Evolutionary conservation across 139 green algal species (phyloP).

Genomic region (Gonium pectorale): DNA sequence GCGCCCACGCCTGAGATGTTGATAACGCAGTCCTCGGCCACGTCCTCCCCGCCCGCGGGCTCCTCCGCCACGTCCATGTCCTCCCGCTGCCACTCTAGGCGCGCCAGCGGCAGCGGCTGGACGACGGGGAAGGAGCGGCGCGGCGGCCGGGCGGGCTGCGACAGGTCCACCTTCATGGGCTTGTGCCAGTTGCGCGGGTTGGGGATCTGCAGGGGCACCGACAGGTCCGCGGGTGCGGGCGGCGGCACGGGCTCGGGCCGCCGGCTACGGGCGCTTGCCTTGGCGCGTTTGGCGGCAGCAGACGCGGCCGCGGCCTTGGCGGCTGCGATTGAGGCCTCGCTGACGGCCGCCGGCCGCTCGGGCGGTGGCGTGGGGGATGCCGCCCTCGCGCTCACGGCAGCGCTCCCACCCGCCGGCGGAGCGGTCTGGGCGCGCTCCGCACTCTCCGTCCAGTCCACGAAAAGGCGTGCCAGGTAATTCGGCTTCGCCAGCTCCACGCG

Average conservation of each 20-base stretch:
- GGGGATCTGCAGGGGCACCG: background rate
- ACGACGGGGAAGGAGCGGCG: slow-evolving; percentile 8
- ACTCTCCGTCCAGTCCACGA: slow-evolving; percentile 39
- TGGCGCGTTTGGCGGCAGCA: background rate
- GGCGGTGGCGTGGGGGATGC: too few species aligned
- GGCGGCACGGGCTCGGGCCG: background rate
- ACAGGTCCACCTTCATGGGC: slow-evolving; percentile 3
- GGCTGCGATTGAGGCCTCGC: background rate
- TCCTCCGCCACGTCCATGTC: background rate
- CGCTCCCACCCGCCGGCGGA: background rate
- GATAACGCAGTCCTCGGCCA: background rate
- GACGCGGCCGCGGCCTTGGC: background rate
- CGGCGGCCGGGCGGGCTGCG: background rate
- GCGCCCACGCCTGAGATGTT: too few species aligned
- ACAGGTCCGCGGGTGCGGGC: background rate
- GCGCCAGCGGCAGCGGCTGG: slow-evolving; percentile 1
- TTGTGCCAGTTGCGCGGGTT: background rate
- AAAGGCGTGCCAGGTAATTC: slow-evolving; percentile 33
- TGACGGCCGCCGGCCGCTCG: too few species aligned
- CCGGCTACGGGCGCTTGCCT: background rate
- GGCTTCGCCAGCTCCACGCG: slow-evolving; percentile 59
- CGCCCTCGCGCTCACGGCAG: too few species aligned
- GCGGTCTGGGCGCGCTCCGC: background rate
- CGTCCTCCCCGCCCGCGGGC: background rate
- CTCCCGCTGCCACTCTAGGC: slow-evolving; percentile 23